Evolutionary conservation across 2,329 filamentous ascomycete genomes (phyloP).

Genomic region (Cryphonectria naterciae): DNA sequence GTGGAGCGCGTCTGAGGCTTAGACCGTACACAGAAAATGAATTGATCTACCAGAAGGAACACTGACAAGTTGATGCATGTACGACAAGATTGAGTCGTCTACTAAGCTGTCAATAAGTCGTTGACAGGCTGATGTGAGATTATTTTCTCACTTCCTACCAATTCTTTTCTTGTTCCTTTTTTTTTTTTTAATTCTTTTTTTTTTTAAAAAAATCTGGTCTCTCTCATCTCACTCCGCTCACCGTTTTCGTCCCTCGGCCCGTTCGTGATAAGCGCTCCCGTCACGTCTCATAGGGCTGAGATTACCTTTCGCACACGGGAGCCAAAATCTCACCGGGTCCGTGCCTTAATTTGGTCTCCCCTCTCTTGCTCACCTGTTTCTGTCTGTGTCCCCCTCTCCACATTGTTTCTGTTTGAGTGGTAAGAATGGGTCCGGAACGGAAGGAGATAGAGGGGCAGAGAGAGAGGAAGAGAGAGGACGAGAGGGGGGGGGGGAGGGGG

Average conservation of each 20-base stretch:
- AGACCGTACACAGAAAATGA: neutral
- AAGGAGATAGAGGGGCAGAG: neutral
- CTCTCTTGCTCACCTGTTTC: neutral
- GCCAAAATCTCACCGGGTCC: slow-evolving; percentile 16
- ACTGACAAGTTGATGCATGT: neutral
- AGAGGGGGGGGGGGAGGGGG: too few relatives aligned
- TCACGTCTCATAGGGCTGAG: slow-evolving; percentile 15
- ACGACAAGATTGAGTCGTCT: neutral
- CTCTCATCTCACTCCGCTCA: neutral
- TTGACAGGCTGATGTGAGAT: slow-evolving; percentile 5
- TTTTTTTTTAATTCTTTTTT: too few relatives aligned
- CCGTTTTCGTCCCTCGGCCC: neutral
- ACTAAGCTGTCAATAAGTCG: neutral
- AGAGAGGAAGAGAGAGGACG: neutral
- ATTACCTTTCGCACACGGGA: neutral
- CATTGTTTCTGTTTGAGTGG: too few relatives aligned
- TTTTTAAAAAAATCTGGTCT: neutral
- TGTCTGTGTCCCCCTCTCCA: neutral
- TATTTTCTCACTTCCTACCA: neutral
- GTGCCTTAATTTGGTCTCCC: neutral
- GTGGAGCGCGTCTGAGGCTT: neutral
- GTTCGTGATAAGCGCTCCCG: neutral
- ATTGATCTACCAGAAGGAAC: neutral
- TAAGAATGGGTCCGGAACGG: neutral
- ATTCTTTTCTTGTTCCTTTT: neutral